Evolutionary conservation across 1,284 basidiomycete genomes (phyloP), one percentile per base, ranked within the genome.

Genomic region (Volvariella surrecta): DNA sequence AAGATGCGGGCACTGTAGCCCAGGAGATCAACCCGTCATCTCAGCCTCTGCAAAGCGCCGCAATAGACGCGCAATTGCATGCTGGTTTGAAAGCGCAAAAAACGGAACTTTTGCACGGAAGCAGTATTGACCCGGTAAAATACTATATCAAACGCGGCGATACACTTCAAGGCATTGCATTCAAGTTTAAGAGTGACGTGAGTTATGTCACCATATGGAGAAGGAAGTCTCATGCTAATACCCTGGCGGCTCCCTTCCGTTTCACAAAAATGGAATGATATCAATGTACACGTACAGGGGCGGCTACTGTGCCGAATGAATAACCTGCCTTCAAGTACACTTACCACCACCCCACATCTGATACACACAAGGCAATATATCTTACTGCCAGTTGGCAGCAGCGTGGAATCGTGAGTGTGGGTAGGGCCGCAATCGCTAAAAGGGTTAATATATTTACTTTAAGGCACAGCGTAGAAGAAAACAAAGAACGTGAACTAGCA

Each of bases 291-390:
- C 7, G 32, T 40, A 4, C 50, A 84, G 82, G 74, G 68, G 19
- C 70, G 70, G 32, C 60, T 70, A 24, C 62, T 87, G 2, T 84
- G 82, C 55, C 70, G 63, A 15, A 58, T 83, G 16, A 89, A 88
- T 54, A 71, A 70, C 39, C 68, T 89, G 4, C 79, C 83, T 0
- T 59, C 67, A 1, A 81, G 73, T 51, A 79, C 82, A 1, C 63
- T 88, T 13, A 74, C 64, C 40, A 85, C 79, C 0, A 85, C 77
- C 0, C 84, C 85, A 2, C 82, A 86, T 52, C 63, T 87, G 13
- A 63, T 88, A 3, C 84, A 87, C 58, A 87, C 84, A 0, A 74
- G 82, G 13, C 64, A 67, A 1, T 73, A 66, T 50, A 59, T 88
- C 44, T 54, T 66, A 19, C 17, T 71, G 76, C 42, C 82, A 9